A percentile compares a stretch with the other conserved stretches of the same genome.
phyloP scores from a whole-genome alignment of 805 yeast species.

The Dipodascus albidus region DNA sequence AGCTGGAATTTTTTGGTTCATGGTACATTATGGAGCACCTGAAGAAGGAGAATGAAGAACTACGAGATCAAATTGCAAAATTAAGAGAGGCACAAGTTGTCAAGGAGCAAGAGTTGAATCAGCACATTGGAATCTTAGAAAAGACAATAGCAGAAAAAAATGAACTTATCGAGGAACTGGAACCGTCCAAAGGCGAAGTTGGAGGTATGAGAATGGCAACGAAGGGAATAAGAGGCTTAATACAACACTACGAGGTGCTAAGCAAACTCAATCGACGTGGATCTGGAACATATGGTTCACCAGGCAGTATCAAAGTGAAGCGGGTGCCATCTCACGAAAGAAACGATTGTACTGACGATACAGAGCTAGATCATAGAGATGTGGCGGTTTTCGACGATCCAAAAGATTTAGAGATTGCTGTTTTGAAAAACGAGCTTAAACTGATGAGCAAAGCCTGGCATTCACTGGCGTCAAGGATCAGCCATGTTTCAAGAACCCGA shows the following conservation, averaged over 20 bases:
- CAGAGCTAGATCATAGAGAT: not conserved
- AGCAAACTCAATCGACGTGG: not conserved
- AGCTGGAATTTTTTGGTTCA: too few relatives aligned
- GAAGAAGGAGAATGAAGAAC: not conserved
- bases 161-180: not conserved
- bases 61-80: not conserved
- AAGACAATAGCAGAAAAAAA: not conserved
- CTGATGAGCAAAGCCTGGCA: slow-evolving; percentile 22
- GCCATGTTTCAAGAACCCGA: not conserved
- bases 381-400: too few relatives aligned
- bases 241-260: not conserved
- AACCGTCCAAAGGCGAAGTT: not conserved
- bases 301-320: not conserved
- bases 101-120: not conserved
- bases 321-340: not conserved
- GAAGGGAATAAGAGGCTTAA: not conserved
- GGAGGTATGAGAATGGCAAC: not conserved
- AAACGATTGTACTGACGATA: not conserved
- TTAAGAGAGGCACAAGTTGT: not conserved
- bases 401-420: not conserved
- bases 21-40: not conserved
- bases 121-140: not conserved
- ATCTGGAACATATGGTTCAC: not conserved
- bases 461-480: slow-evolving; percentile 16
- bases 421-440: slow-evolving; percentile 11